Base-by-base conservation (phyloP, 192 early-diverging fungal species). In the Coemansia umbellata region DNA sequence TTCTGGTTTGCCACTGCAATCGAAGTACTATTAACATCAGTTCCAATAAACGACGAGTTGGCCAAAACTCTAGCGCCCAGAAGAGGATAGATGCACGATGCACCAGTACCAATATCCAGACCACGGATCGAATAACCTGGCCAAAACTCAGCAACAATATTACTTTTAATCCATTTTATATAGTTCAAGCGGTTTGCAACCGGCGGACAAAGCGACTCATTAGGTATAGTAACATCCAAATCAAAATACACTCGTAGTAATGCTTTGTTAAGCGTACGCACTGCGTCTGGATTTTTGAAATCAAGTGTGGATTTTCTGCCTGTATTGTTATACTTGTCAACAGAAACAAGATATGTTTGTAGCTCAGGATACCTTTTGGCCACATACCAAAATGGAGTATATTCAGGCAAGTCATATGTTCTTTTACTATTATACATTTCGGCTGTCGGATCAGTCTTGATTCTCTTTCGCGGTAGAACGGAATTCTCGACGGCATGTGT, bases 11-110 rank as follows among this genome's bases (percentile, higher is more conserved):
- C 93, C 35, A 64, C 85, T 2, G 81, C 41, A 6, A 91, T 58
- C 0, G 82, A 85, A 0, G 74, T 74, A 14, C 69, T 26, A 53
- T 89, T 81, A 11, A 91, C 84, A 9, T 96, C 93, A 63, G 89
- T 87, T 6, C 78, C 92, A 0, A 91, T 44, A 61, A 94, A 90
- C 27, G 36, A 24, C 82, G 88, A 87, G 7, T 19, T 19, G 30
- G 57, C 39, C 45, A 93, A 79, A 0, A 59, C 47, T 0, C 61
- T 57, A 39, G 83, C 85, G 8, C 85, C 91, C 10, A 96, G 61
- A 11, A 96, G 67, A 3, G 93, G 92, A 60, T 96, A 96, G 5
- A 96, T 92, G 45, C 92, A 93, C 4, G 91, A 92, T 0, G 93
- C 88, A 0, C 93, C 93, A 6, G 88, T 87, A 10, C 93, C 93